These are phyloP conservation scores for Ruellia speciosa DNA, from an alignment of 305 asterid species.

Conservation along the genomic window DNA sequence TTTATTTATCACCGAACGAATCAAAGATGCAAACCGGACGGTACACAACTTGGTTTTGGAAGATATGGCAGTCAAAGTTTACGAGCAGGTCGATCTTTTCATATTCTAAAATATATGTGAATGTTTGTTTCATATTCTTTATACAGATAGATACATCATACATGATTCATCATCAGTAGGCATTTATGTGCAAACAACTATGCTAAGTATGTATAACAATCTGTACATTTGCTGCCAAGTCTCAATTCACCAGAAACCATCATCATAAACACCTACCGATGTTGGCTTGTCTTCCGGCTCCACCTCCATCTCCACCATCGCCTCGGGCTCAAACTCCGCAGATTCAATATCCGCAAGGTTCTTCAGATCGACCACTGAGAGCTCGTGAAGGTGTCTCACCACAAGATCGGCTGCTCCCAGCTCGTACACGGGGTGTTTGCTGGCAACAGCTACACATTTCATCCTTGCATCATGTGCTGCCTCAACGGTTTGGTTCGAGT, in stretches of 20 bases:
- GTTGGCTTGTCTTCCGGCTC: constrained; percentile 52
- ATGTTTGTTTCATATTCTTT: background rate
- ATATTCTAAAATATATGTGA: too few species aligned
- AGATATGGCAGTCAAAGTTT: too few species aligned
- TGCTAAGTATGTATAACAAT: constrained; percentile 2
- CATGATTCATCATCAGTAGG: background rate
- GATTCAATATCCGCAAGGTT: constrained; percentile 71
- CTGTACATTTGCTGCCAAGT: constrained; percentile 38
- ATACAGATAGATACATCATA: background rate
- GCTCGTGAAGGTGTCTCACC: constrained; percentile 71
- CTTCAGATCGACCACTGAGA: constrained; percentile 78
- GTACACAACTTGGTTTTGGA: too few species aligned
- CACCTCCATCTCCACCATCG: constrained; percentile 51
- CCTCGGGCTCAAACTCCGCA: constrained; percentile 68
- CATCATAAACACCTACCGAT: constrained; percentile 49
- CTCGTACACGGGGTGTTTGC: constrained; percentile 80
- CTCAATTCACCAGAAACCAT: constrained; percentile 47
- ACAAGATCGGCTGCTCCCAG: constrained; percentile 84
- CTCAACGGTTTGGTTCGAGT: constrained; percentile 80
- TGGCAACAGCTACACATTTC: constrained; percentile 93
- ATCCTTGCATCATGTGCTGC: constrained; percentile 92
- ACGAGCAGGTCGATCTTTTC: too few species aligned
- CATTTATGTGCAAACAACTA: too few species aligned
- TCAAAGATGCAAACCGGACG: too few species aligned
- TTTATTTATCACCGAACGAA: too few species aligned